Percentiles rank a stretch among this genome's conserved stretches.
Conservation (phyloP, 2,329 filamentous ascomycete genomes). For the Fusarium sacchari region DNA sequence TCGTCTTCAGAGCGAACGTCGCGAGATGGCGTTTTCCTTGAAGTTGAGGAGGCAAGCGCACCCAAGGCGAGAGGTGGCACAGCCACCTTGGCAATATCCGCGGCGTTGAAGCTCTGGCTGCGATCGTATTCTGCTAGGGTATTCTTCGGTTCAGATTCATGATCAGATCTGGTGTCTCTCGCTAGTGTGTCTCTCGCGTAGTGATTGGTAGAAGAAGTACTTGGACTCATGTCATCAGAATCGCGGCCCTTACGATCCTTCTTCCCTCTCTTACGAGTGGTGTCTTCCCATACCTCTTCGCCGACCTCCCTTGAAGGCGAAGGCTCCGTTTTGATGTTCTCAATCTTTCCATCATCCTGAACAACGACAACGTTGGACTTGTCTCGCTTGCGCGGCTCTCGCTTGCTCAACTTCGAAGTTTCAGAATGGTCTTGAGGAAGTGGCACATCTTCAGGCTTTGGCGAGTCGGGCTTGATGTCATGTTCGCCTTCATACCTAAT, state of each 20-base stretch:
- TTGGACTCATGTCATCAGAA: constrained; percentile 36
- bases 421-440: constrained; percentile 42
- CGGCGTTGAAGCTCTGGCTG: constrained; percentile 11
- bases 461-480: constrained; percentile 6
- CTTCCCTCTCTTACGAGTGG: constrained; percentile 47
- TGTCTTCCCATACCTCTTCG: constrained; percentile 42
- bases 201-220: constrained; percentile 45
- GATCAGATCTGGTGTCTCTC: constrained; percentile 24
- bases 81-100: constrained; percentile 27
- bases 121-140: constrained; percentile 17
- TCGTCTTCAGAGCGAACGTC: constrained; percentile 33
- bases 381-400: constrained; percentile 55
- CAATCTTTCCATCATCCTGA: constrained; percentile 39
- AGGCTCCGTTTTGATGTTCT: constrained; percentile 27
- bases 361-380: constrained; percentile 46
- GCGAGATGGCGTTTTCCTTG: constrained; percentile 20
- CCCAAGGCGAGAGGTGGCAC: constrained; percentile 35
- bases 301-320: constrained; percentile 29
- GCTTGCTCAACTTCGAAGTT: constrained; percentile 45
- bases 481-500: constrained; percentile 31
- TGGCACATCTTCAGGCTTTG: constrained; percentile 31
- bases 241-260: constrained; percentile 46
- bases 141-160: constrained; percentile 20
- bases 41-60: constrained; percentile 25
- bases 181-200: constrained; percentile 36